Evolutionary conservation across 2,329 filamentous ascomycete genomes (phyloP), one percentile per base, ranked within the genome.

Genomic region (Cladophialophora yegresii): DNA sequence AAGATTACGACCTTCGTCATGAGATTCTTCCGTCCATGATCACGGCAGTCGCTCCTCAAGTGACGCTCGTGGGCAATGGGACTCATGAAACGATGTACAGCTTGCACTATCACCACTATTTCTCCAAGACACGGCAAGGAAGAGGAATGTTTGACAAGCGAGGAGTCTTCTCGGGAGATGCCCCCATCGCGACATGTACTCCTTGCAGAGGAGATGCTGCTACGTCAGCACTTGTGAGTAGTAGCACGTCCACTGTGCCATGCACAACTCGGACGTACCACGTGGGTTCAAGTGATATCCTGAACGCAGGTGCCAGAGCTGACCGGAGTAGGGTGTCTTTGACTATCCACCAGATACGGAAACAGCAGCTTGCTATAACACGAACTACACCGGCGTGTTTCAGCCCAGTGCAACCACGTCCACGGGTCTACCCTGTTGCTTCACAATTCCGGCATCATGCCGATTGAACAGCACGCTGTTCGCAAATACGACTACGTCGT

Each of bases 141-240:
- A 56, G 57, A 26, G 65, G 67, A 12, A 13, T 69, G 2, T 67
- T 67, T 55, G 57, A 59, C 47, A 69, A 62, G 40, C 64, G 69
- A 33, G 67, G 69, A 23, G 69, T 70, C 4, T 69, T 70, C 58
- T 54, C 69, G 20, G 51, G 53, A 50, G 65, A 67, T 57, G 65
- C 67, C 22, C 67, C 69, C 20, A 58, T 67, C 33, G 58, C 67
- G 28, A 69, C 69, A n/a, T 70, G 69, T 53, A 67, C 59, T 40
- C 60, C 56, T 23, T 70, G 68, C 47, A 67, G 62, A 30, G 64
- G 69, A 26, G 53, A 47, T n/a, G 33, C 26, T 2, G 32, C 61
- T 23, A 33, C 33, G 26, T 43, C n/a, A 32, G 59, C 23, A 43
- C 20, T n/a, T 13, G 28, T 59, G 5, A 49, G 28, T 22, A 62